A percentile compares a stretch with the other conserved stretches of the same genome.
phyloP scores from a whole-genome alignment of 129 eudicot genomes.

The Chrysanthemum makinoi region DNA sequence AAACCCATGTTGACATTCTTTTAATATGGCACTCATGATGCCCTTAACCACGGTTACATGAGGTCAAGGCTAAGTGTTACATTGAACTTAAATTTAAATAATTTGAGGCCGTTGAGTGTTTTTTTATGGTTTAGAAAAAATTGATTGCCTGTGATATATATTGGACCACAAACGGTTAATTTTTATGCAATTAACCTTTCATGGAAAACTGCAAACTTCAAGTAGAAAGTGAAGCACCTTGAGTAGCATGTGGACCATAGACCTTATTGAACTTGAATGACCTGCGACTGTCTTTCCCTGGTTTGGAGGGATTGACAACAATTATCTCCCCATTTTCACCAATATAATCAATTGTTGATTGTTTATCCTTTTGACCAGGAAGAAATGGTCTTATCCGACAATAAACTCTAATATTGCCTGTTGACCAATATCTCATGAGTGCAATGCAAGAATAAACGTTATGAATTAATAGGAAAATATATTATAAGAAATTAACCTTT shows the following conservation, averaged over 20 bases:
- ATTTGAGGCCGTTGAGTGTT: background rate
- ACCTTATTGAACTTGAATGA: constrained; percentile 91
- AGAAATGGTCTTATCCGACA: constrained; percentile 94
- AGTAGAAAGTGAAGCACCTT: constrained; percentile 55
- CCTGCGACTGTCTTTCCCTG: constrained; percentile 72
- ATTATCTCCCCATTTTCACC: constrained; percentile 84
- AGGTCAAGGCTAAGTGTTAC: background rate
- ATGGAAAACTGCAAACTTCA: constrained; percentile 2
- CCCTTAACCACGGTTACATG: background rate
- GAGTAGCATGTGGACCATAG: constrained; percentile 79
- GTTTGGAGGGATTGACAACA: constrained; percentile 75
- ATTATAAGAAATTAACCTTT: constrained; percentile 51
- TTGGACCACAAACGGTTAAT: background rate
- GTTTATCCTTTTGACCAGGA: constrained; percentile 64
- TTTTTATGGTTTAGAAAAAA: background rate
- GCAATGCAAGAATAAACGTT: background rate
- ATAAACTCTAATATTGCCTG: constrained; percentile 96
- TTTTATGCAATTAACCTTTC: background rate
- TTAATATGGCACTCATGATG: background rate
- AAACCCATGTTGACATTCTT: background rate
- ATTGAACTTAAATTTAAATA: background rate
- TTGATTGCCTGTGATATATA: background rate
- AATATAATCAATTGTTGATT: constrained; percentile 57
- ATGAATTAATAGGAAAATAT: constrained; percentile 1
- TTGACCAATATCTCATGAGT: constrained; percentile 31